Evolutionary conservation across 2,329 filamentous ascomycete genomes (phyloP).

Genomic region (Microsporum canis): DNA sequence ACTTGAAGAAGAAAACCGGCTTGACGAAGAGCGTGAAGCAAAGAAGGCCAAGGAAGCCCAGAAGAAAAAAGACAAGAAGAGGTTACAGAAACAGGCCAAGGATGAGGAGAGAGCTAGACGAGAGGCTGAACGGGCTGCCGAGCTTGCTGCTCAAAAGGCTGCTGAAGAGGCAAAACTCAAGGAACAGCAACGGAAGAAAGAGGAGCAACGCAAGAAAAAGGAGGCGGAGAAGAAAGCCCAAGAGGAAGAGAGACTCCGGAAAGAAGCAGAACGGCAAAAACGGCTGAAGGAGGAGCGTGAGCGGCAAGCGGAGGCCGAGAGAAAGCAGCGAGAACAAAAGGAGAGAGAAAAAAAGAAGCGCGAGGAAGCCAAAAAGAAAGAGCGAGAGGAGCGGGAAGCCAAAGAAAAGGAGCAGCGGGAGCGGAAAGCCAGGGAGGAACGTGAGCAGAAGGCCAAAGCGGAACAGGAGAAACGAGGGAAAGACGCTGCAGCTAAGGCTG

Average conservation of each 20-base stretch:
- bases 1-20: conserved; percentile 69
- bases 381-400: conserved; percentile 48
- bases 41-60: conserved; percentile 92
- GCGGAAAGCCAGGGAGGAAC: conserved; percentile 50
- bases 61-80: conserved; percentile 89
- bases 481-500: conserved; percentile 31
- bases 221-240: conserved; percentile 83
- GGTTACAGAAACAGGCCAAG: conserved; percentile 72
- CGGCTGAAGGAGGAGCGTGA: conserved; percentile 75
- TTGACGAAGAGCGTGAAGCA: conserved; percentile 67
- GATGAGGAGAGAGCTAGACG: conserved; percentile 84
- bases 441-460: conserved; percentile 43
- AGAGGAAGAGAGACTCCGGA: conserved; percentile 74
- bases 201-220: conserved; percentile 83
- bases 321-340: conserved; percentile 67
- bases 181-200: conserved; percentile 68
- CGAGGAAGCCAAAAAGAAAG: conserved; percentile 63
- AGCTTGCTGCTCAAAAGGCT: conserved; percentile 65
- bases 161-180: conserved; percentile 68
- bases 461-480: conserved; percentile 43
- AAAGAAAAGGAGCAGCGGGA: conserved; percentile 69
- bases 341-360: conserved; percentile 69
- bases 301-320: conserved; percentile 71
- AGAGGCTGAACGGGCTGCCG: conserved; percentile 79
- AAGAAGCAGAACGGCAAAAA: conserved; percentile 73